Base-by-base conservation (phyloP, 768 basidiomycete species). In the Auricularia heimuer region DNA sequence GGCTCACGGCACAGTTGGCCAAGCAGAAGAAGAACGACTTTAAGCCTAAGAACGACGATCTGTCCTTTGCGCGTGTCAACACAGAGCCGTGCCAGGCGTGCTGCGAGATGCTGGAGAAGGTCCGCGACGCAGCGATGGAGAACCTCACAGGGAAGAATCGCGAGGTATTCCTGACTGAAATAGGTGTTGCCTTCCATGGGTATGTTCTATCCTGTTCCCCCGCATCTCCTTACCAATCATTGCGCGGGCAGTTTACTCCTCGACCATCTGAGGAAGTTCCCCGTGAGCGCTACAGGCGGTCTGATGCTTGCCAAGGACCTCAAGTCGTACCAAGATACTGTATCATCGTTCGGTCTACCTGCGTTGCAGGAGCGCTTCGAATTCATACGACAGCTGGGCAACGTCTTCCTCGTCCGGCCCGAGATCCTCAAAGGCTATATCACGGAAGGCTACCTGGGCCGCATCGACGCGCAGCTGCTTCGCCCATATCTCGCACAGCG, bases 291-390 rank as follows among this genome's bases (percentile, higher is more conserved):
- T 0, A 94, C 94, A 1, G 97, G 97, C 51, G 97, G 96, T 16
- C 79, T 99, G 62, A 96, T 98, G 92, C 87, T 99, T 47, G 96
- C 97, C 29, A 99, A 98, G 94, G 97, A 99, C 73, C 84, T 99
- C 69, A 97, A 95, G 69, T 86, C 90, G 24, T 99, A 99, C 71
- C 97, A 98, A 78, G 97, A 98, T 70, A 84, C 84, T 1, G 85
- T 97, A 68, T 78, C 81, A 67, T 85, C 83, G n/a, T 98, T 96
- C 77, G 81, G 82, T 36, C 86, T 97, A 54, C 85, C 92, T 11
- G 81, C 90, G 6, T 81, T 99, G 7, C 85, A 88, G 68, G 95
- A 98, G 73, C 93, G 96, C 29, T 99, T 96, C 77, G 97, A 98
- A 73, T 98, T 98, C 78, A 88, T 98, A 67, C 89, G 95, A 47